phyloP scores from a whole-genome alignment of 306 rosid genomes.

The Cucumis sativus region DNA sequence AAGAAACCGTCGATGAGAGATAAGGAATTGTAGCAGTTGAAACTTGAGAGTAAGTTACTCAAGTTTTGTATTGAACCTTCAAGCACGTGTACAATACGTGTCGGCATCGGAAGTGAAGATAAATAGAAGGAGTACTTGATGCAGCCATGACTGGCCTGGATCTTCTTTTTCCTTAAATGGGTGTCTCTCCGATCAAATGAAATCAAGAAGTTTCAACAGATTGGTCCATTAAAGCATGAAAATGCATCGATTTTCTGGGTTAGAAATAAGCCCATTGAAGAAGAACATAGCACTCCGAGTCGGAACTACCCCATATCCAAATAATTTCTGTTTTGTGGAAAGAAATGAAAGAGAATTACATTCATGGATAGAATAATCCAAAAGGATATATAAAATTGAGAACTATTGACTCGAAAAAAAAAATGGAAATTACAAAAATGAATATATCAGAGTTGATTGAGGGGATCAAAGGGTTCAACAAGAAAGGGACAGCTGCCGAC shows the following conservation, averaged over 20 bases:
- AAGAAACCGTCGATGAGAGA: constrained; percentile 14
- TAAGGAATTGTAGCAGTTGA: background rate
- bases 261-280: background rate
- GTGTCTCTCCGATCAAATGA: background rate
- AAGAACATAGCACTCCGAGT: background rate
- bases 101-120: background rate
- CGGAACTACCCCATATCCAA: background rate
- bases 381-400: background rate
- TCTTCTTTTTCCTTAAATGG: background rate
- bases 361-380: background rate
- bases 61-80: background rate
- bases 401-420: background rate
- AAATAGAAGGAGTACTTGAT: background rate
- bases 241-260: background rate
- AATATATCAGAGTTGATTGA: background rate
- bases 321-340: background rate
- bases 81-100: constrained; percentile 7
- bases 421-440: background rate
- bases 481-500: background rate
- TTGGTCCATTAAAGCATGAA: background rate
- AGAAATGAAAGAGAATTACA: background rate
- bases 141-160: background rate
- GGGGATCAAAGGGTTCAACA: background rate
- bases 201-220: background rate
- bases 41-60: background rate